Evolutionary conservation across 805 yeast species (phyloP).

Genomic region (Wickerhamomyces chaumierensis): DNA sequence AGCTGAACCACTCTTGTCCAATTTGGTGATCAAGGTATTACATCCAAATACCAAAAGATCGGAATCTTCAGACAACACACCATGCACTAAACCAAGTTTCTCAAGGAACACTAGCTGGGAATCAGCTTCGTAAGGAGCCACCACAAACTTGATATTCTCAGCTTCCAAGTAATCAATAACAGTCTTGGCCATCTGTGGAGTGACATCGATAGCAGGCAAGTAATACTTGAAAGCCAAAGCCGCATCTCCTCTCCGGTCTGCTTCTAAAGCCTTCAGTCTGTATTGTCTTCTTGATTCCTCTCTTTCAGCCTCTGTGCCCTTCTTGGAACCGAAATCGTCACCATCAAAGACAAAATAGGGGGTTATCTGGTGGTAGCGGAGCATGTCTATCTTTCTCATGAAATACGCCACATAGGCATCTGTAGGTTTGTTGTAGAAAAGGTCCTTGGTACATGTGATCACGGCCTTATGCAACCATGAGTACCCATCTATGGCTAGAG

Average conservation of each 20-base stretch:
- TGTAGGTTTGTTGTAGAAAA: constrained; percentile 64
- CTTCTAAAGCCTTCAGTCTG: constrained; percentile 39
- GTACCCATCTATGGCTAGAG: constrained; percentile 88
- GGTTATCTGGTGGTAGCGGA: constrained; percentile 51
- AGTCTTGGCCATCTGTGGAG: constrained; percentile 85
- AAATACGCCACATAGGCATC: constrained; percentile 62
- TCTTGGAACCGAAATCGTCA: constrained; percentile 70
- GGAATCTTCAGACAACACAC: constrained; percentile 87
- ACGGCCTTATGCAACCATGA: constrained; percentile 93
- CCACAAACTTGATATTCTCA: constrained; percentile 55
- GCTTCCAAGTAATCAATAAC: constrained; percentile 61
- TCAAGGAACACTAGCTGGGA: constrained; percentile 92
- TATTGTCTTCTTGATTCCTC: constrained; percentile 46
- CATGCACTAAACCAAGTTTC: constrained; percentile 61
- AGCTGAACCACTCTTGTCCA: constrained; percentile 61
- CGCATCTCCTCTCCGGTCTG: constrained; percentile 40
- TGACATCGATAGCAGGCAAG: constrained; percentile 73
- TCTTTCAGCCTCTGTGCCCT: constrained; percentile 60
- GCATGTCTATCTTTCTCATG: constrained; percentile 52
- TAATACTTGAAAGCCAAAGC: constrained; percentile 55
- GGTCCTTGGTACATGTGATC: constrained; percentile 71
- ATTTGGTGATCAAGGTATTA: constrained; percentile 59
- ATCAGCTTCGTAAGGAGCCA: constrained; percentile 98
- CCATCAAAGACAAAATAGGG: constrained; percentile 95
- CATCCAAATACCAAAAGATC: constrained; percentile 89